Base-by-base conservation (phyloP, 495 filamentous ascomycete species). In the Aspergillus sparsus region DNA sequence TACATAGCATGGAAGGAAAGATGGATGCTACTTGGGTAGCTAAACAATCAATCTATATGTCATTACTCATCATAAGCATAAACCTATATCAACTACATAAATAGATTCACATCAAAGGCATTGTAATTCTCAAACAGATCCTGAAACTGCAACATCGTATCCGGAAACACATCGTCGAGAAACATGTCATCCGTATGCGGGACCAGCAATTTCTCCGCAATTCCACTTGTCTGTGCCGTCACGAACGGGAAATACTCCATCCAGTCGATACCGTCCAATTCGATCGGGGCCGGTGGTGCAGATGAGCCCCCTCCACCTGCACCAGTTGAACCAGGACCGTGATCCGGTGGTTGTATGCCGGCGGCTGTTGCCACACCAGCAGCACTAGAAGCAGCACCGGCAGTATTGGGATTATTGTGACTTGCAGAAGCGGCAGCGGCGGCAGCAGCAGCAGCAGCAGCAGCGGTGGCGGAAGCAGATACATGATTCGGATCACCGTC, bases 181-280 rank as follows among this genome's bases (percentile, higher is more conserved):
- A 56, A 47, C n/a, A 56, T 56, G 27, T 49, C 54, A 15, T 56
- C 54, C 10, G 54, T 56, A 16, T 36, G 57, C 37, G 47, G 57
- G 5, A 45, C 57, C 6, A 60, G 37, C 11, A 60, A 15, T 7
- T 41, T 27, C 49, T 53, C 49, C 12, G 57, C 57, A 33, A 60
- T 39, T 7, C 47, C 57, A 33, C 57, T 60, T 6, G 57, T 60
- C 49, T 60, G 49, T 7, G 47, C 39, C 35, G 57, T 53, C 5
- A 51, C 57, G 18, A 60, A 60, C 27, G 57, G 57, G 39, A 60
- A 60, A 32, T 60, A 60, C 15, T 60, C 57, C 21, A 53, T 53
- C 57, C 47, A 53, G 49, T 60, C 27, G 31, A 60, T 53, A 0
- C 47, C 57, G 2, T 47, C 35, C n/a, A 47, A 3, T 3, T 55